These are phyloP conservation scores for Diplocarpon rosae DNA, from an alignment of 2,329 filamentous ascomycete genomes.

Conservation along the genomic window DNA sequence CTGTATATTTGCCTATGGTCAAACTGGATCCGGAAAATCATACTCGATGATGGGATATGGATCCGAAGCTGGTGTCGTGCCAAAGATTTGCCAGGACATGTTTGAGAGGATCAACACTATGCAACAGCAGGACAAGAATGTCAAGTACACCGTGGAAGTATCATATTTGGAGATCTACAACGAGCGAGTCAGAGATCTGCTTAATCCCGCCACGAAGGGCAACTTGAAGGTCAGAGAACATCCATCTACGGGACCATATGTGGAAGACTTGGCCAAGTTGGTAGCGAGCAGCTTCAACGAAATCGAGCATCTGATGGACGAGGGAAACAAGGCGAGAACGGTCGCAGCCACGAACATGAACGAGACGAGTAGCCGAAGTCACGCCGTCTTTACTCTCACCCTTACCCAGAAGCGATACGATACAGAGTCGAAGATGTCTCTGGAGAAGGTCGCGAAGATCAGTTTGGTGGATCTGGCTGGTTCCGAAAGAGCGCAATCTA, in stretches of 20 bases:
- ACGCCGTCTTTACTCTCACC: conserved; percentile 94
- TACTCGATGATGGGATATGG: conserved; percentile 99
- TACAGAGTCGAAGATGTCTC: conserved; percentile 86
- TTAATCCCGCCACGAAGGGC: conserved; percentile 91
- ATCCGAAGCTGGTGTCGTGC: conserved; percentile 89
- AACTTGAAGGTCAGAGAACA: conserved; percentile 97
- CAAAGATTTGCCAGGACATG: conserved; percentile 95
- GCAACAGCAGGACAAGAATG: conserved; percentile 55
- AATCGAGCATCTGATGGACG: conserved; percentile 97
- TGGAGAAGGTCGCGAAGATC: conserved; percentile 96
- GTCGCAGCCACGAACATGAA: conserved; percentile 99
- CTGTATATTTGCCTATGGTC: conserved; percentile 98
- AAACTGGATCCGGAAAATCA: conserved; percentile 96
- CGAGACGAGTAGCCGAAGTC: conserved; percentile 95
- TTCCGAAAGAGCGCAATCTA: conserved; percentile 94
- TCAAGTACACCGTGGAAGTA: conserved; percentile 89
- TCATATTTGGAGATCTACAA: conserved; percentile 99
- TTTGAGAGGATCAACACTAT: conserved; percentile 72
- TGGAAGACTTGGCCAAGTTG: conserved; percentile 92
- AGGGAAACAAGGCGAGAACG: conserved; percentile 96
- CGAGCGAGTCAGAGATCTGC: conserved; percentile 85
- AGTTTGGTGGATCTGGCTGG: conserved; percentile 95
- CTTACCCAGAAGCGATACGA: conserved; percentile 90
- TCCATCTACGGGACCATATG: conserved; percentile 93
- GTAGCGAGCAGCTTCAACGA: conserved; percentile 88